Conservation (phyloP, 495 filamentous ascomycete genomes). For the Chaetomidium leptoderma region DNA sequence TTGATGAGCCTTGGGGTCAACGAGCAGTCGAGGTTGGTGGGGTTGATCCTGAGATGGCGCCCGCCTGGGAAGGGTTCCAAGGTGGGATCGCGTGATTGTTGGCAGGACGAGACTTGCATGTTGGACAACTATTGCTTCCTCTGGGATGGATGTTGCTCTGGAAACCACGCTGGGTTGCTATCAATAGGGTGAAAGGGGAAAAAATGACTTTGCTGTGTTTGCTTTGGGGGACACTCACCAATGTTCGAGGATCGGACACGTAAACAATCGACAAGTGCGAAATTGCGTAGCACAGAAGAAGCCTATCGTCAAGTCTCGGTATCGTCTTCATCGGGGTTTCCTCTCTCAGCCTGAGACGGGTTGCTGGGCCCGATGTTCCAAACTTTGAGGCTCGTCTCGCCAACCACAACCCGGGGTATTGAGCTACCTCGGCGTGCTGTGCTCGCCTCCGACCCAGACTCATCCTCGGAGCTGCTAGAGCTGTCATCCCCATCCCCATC, state of each 20-base stretch:
- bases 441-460: slow-evolving; percentile 5
- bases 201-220: no score
- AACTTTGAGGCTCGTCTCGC: slow-evolving; percentile 62
- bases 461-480: slow-evolving; percentile 11
- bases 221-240: background rate
- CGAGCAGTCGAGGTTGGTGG: background rate
- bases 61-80: background rate
- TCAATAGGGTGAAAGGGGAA: background rate
- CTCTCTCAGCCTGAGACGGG: background rate
- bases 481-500: slow-evolving; percentile 21
- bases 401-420: slow-evolving; percentile 21
- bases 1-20: slow-evolving; percentile 36
- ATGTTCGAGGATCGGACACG: background rate
- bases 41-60: background rate
- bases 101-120: slow-evolving; percentile 1
- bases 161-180: background rate
- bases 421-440: background rate
- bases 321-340: background rate
- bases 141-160: background rate
- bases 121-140: slow-evolving; percentile 9
- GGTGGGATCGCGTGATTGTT: background rate
- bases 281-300: background rate
- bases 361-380: slow-evolving; percentile 48
- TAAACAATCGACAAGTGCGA: background rate
- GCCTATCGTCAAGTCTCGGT: background rate